Percentiles rank a stretch among this genome's conserved stretches.
Evolutionary conservation across 306 rosid genomes (phyloP).

Genomic region (Herpetospermum pedunculosum): DNA sequence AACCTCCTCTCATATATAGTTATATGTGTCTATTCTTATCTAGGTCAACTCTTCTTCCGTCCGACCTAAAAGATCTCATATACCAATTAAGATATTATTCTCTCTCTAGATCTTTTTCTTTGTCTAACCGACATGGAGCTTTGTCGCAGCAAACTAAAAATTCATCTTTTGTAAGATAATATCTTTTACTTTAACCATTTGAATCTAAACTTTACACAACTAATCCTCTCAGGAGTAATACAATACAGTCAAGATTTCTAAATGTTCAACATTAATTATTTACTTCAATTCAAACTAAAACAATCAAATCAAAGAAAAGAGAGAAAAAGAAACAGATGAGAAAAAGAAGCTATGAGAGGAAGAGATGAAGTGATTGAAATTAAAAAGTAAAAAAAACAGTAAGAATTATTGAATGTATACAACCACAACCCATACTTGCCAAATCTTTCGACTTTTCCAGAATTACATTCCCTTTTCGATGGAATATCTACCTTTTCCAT

Average conservation of each 20-base stretch:
- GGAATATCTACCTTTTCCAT: neutral
- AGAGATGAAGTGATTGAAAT: slow-evolving; percentile 1
- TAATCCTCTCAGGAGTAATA: neutral
- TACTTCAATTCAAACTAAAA: neutral
- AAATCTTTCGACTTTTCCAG: neutral
- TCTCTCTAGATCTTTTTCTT: no score
- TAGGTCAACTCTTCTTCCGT: no score
- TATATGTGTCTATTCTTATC: no score
- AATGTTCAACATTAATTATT: neutral
- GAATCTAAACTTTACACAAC: neutral
- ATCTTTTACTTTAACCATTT: neutral
- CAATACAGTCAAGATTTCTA: neutral
- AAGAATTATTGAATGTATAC: neutral
- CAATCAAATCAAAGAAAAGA: neutral
- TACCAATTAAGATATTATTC: no score
- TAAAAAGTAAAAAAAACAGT: neutral
- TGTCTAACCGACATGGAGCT: neutral
- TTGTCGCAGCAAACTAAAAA: neutral
- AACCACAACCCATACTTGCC: neutral
- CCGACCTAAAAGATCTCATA: no score
- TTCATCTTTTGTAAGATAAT: neutral
- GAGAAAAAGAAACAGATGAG: neutral
- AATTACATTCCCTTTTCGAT: neutral
- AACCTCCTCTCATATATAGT: no score
- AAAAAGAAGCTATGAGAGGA: neutral